Conservation (phyloP, 225 moss, liverwort and hornwort species). For the Thuidium tamariscinum region DNA sequence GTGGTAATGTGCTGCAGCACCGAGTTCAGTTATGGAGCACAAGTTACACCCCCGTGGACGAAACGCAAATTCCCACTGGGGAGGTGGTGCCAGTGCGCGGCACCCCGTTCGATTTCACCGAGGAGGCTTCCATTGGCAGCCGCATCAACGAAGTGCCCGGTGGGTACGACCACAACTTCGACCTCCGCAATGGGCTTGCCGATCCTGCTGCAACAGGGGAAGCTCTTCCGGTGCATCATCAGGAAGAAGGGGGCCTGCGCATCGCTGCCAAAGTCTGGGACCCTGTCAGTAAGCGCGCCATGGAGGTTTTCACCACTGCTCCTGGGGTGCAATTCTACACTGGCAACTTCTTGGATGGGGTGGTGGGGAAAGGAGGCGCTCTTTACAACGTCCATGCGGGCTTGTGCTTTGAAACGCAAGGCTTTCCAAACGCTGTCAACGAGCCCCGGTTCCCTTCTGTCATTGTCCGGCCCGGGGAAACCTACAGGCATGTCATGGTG, state of each 20-base stretch:
- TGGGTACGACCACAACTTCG: slow-evolving; percentile 93
- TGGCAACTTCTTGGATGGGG: slow-evolving; percentile 31
- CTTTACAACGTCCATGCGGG: slow-evolving; percentile 41
- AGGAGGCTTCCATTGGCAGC: slow-evolving; percentile 38
- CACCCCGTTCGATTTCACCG: slow-evolving; percentile 70
- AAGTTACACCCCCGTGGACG: slow-evolving; percentile 51
- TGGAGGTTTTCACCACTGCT: slow-evolving; percentile 77
- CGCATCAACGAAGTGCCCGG: slow-evolving; percentile 45
- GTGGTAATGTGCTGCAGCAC: slow-evolving; percentile 54
- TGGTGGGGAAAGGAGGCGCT: slow-evolving; percentile 65
- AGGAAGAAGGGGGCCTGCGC: slow-evolving; percentile 9
- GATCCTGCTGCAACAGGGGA: not conserved
- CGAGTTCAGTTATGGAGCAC: slow-evolving; percentile 39
- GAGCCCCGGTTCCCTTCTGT: slow-evolving; percentile 56
- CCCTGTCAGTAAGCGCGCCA: slow-evolving; percentile 50
- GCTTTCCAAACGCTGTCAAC: slow-evolving; percentile 84
- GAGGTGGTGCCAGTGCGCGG: slow-evolving; percentile 32
- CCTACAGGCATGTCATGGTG: slow-evolving; percentile 64
- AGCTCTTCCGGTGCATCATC: not conserved
- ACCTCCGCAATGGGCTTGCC: slow-evolving; percentile 20
- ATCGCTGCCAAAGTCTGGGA: slow-evolving; percentile 66
- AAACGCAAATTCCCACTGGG: slow-evolving; percentile 45
- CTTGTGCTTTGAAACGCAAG: slow-evolving; percentile 77
- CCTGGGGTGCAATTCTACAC: slow-evolving; percentile 90
- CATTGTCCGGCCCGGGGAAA: slow-evolving; percentile 59